Evolutionary conservation across 306 rosid genomes (phyloP), one percentile per base, ranked within the genome.

Genomic region (Pueraria montana): DNA sequence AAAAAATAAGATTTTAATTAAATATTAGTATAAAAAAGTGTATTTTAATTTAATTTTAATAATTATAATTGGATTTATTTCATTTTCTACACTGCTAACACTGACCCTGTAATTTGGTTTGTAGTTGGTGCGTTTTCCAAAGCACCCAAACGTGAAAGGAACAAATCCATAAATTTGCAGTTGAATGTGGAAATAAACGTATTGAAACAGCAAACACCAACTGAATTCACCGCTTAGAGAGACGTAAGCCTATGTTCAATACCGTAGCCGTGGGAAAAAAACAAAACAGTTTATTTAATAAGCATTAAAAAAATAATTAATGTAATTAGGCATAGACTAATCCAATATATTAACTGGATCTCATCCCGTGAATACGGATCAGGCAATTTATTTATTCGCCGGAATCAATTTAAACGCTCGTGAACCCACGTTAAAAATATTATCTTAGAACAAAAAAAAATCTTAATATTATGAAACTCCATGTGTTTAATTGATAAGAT

Each of bases 281-380:
- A 23, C 58, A 6, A 2, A n/a, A n/a, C n/a, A 3, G 14, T 45
- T 6, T 45, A 1, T 21, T 46, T 45, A 45, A 45, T 70, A 23
- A 70, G 6, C 6, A 70, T 24, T 24, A 40, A 68, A 70, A 21
- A 14, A 38, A 38, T n/a, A n/a, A n/a, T n/a, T n/a, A 63, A 62
- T 63, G 0, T 36, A 38, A 38, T 18, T 43, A 42, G 3, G 36
- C 9, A 0, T 8, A 11, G 74, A 68, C 12, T 68, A 32, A 68
- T 69, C 75, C 12, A 20, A 43, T 21, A 6, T 46, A 14, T 45
- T 71, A 45, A 71, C 38, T 13, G 42, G 42, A 71, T 46, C 59
- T 46, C 59, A 71, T 18, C 76, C 76, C 40, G 58, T 24, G 38
- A 70, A 70, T 70, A 42, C 23, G 58, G 76, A 71, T 45, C 59